A percentile compares a stretch with the other conserved stretches of the same genome.
Conservation (phyloP, 768 basidiomycete genomes). For the Tricholoma terreum region DNA sequence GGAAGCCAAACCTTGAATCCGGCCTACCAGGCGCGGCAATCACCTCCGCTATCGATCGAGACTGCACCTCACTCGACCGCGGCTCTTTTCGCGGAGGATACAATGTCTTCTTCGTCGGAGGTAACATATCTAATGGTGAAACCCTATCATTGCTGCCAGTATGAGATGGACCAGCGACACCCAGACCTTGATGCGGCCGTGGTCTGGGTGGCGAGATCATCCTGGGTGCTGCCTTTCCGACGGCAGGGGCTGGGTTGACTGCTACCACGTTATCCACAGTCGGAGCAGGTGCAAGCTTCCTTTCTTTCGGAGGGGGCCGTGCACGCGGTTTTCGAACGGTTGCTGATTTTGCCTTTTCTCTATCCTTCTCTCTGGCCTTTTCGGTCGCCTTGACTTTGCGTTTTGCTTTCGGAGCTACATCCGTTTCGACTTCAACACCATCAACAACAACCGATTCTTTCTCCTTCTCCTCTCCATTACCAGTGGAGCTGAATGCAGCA, state of each 20-base stretch:
- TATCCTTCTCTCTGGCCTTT: constrained; percentile 23
- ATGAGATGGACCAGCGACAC: background rate
- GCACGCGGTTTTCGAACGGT: constrained; percentile 9
- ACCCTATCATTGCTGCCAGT: background rate
- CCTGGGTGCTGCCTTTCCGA: constrained; percentile 11
- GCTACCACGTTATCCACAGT: background rate
- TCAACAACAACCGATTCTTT: constrained; percentile 6
- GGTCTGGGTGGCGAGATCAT: constrained; percentile 25
- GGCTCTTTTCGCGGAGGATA: background rate
- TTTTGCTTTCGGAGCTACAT: constrained; percentile 3
- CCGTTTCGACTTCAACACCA: background rate
- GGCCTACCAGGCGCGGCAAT: background rate
- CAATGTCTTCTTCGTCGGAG: background rate
- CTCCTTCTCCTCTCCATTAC: constrained; percentile 15
- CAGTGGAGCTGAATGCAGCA: constrained; percentile 44
- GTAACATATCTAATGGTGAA: constrained; percentile 6
- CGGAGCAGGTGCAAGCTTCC: background rate
- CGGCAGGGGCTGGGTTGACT: background rate
- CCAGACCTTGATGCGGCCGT: background rate
- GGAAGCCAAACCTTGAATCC: constrained; percentile 3
- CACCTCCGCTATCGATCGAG: background rate
- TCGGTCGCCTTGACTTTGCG: constrained; percentile 5
- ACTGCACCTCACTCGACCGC: background rate
- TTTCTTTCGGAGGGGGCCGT: constrained; percentile 3
- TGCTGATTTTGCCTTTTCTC: constrained; percentile 9